phyloP scores from a whole-genome alignment of 1,284 basidiomycete species.

The Cryptococcus floricola region DNA sequence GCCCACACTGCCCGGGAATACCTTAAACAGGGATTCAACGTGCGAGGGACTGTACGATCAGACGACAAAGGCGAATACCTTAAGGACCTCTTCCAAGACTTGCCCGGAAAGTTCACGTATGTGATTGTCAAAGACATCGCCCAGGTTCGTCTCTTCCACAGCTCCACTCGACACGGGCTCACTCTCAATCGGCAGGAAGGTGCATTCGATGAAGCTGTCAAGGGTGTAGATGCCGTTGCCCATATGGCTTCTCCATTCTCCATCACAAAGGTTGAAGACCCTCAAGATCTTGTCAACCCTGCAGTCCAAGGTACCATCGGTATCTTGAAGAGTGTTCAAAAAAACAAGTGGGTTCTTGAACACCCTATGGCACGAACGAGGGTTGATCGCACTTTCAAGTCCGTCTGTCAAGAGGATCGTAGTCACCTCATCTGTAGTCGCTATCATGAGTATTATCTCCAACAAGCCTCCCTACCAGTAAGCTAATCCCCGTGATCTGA shows the following conservation, averaged over 20 bases:
- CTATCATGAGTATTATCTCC: slow-evolving; percentile 15
- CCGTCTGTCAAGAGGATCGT: slow-evolving; percentile 61
- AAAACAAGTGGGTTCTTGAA: slow-evolving; percentile 51
- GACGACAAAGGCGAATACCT: too few species aligned
- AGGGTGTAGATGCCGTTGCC: slow-evolving; percentile 59
- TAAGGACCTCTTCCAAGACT: too few species aligned
- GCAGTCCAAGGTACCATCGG: slow-evolving; percentile 62
- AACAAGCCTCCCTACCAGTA: slow-evolving; percentile 54
- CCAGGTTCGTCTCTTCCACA: too few species aligned
- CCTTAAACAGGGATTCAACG: too few species aligned
- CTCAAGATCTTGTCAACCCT: slow-evolving; percentile 58
- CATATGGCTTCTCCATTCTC: slow-evolving; percentile 35
- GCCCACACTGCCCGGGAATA: too few species aligned
- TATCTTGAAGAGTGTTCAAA: slow-evolving; percentile 57
- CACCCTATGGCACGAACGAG: not conserved
- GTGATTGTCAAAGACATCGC: too few species aligned
- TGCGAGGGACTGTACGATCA: too few species aligned
- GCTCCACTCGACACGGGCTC: too few species aligned
- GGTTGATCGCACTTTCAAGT: slow-evolving; percentile 18
- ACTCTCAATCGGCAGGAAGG: slow-evolving; percentile 50
- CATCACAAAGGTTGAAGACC: slow-evolving; percentile 35
- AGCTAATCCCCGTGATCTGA: slow-evolving; percentile 40
- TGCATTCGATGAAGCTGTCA: slow-evolving; percentile 64
- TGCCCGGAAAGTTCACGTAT: too few species aligned
- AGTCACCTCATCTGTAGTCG: slow-evolving; percentile 49